Evolutionary conservation across 1,284 basidiomycete species (phyloP).

Genomic region (Sporisorium sorghi): DNA sequence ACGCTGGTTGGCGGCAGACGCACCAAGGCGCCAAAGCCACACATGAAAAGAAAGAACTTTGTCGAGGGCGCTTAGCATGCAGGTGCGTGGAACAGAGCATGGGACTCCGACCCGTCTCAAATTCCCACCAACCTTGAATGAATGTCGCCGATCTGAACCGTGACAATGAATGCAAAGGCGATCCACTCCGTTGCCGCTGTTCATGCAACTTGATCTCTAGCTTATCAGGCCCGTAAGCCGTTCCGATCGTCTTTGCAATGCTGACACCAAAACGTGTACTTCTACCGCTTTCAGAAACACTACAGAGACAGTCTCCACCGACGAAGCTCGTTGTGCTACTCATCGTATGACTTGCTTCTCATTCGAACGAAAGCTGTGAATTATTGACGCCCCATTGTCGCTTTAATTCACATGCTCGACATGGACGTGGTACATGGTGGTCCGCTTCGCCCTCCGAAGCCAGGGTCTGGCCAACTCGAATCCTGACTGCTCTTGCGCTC

Average conservation of each 20-base stretch:
- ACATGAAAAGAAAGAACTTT: not conserved
- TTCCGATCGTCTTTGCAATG: too few species aligned
- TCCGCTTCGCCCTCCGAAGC: constrained; percentile 6
- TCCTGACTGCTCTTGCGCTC: not conserved
- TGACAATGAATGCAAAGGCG: not conserved
- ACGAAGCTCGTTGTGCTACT: not conserved
- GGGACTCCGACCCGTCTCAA: not conserved
- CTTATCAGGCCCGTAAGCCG: too few species aligned
- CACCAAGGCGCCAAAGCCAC: not conserved
- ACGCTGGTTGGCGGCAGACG: too few species aligned
- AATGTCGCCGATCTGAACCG: not conserved
- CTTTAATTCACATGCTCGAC: not conserved
- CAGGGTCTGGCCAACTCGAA: not conserved
- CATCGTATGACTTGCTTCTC: not conserved
- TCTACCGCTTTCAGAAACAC: too few species aligned
- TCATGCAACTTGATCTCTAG: too few species aligned
- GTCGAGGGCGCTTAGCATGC: not conserved
- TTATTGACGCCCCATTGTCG: not conserved
- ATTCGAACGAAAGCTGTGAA: not conserved
- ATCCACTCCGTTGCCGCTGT: not conserved
- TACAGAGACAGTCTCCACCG: too few species aligned
- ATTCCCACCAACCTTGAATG: too few species aligned
- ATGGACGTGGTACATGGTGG: not conserved
- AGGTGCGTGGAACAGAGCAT: not conserved
- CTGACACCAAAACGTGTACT: too few species aligned